phyloP scores from a whole-genome alignment of 2,329 filamentous ascomycete species.

The Fusarium illudens region DNA sequence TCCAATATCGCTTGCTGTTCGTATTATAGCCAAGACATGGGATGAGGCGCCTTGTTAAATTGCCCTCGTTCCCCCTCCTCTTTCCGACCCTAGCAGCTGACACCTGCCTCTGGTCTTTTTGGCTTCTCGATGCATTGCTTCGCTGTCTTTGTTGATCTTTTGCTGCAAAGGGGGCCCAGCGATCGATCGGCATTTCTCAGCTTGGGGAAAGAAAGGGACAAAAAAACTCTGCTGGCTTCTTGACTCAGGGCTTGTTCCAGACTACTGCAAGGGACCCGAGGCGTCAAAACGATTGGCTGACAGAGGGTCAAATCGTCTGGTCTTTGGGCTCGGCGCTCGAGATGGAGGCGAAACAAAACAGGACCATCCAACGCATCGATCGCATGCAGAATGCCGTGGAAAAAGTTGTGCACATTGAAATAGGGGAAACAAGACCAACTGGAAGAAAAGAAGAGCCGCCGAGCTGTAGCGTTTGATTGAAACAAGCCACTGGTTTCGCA shows the following conservation, averaged over 20 bases:
- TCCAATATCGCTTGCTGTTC: slow-evolving; percentile 28
- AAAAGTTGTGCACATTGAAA: neutral
- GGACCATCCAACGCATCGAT: neutral
- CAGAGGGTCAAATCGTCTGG: neutral
- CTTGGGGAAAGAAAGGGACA: neutral
- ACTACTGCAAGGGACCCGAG: slow-evolving; percentile 1
- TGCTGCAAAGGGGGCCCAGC: neutral
- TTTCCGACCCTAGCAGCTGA: neutral
- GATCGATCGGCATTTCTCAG: neutral
- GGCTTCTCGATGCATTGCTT: neutral
- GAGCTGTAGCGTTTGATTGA: neutral
- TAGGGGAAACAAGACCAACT: neutral
- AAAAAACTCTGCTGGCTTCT: neutral
- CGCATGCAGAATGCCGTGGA: neutral
- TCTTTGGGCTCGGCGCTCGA: neutral
- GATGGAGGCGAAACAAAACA: neutral
- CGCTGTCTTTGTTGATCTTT: neutral
- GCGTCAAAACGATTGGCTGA: neutral
- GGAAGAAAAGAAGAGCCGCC: neutral
- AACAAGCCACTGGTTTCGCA: neutral
- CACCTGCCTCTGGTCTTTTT: neutral
- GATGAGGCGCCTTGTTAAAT: neutral
- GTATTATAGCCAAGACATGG: slow-evolving; percentile 26
- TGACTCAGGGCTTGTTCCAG: neutral
- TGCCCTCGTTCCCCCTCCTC: slow-evolving; percentile 6